Base-by-base conservation (phyloP, 768 basidiomycete species). In the Pulveroboletus sp. region DNA sequence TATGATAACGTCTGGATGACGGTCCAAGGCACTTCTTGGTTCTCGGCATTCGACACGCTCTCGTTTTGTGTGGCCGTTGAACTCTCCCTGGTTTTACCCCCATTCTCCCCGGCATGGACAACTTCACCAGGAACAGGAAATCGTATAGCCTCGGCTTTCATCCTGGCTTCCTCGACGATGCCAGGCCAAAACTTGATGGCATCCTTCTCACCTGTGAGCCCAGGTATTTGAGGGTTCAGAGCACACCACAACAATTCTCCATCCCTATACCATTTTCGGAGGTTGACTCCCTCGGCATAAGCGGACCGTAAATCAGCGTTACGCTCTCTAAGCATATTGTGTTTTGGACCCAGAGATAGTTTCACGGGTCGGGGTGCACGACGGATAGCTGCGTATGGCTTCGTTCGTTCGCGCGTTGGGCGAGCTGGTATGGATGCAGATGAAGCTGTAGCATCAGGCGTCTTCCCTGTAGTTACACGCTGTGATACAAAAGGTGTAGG, bases 141-240 rank as follows among this genome's bases (percentile, higher is more conserved):
- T 9, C 72, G 71, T 1, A 73, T 56, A 26, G 78, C 63, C 37
- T 71, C 66, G 3, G 74, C 70, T 59, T 76, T 80, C 46, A 85
- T 62, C 48, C 71, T 75, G 14, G 75, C 63, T 49, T 84, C 79
- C 15, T 83, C 76, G 8, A 91, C 76, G 18, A 89, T 58, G 1
- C 78, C 86, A 1, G 89, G 89, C 89, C 89, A 92, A 58, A 80
- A 84, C 24, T 67, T 60, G 54, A 92, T 85, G n/a, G 57, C 58
- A 43, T 76, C 71, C 15, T 69, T 71, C 15, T 69, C 63, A 1
- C 63, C 65, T 4, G 65, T 60, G 1, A 69, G 61, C 1, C 74
- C 74, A 3, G 62, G 55, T 35, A 89, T 82, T 0, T 82, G 72
- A 8, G 70, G 63, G 35, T 72, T 65, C 30, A 90, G 68, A 9